Evolutionary conservation across 371 early-diverging fungal genomes (phyloP).

Genomic region (Apophysomyces trapeziformis): DNA sequence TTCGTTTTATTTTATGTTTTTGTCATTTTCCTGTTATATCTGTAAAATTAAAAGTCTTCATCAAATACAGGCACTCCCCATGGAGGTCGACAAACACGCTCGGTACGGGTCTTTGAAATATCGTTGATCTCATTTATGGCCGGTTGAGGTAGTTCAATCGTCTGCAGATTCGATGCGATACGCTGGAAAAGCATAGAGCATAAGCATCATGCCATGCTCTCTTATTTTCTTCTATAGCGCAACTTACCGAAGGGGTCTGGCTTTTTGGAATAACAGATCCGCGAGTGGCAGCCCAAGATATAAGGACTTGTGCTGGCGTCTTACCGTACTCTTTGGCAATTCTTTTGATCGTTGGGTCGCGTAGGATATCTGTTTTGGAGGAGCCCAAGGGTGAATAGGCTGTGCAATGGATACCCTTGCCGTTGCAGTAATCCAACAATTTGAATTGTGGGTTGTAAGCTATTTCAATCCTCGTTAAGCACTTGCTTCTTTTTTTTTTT

Average conservation of each 20-base stretch:
- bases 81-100: constrained; percentile 37
- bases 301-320: constrained; percentile 74
- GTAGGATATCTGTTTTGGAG: constrained; percentile 45
- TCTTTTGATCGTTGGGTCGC: constrained; percentile 50
- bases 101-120: constrained; percentile 37
- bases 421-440: constrained; percentile 57
- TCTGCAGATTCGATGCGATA: constrained; percentile 46
- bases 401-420: constrained; percentile 62
- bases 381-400: constrained; percentile 79
- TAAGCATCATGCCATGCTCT: no score
- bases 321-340: constrained; percentile 68
- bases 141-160: constrained; percentile 39
- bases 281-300: constrained; percentile 81
- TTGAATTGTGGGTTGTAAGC: constrained; percentile 70
- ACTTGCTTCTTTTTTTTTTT: no score
- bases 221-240: no score
- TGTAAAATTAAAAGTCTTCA: constrained; percentile 28
- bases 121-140: constrained; percentile 47
- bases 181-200: constrained; percentile 23
- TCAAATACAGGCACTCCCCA: constrained; percentile 54
- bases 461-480: background rate
- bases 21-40: background rate
- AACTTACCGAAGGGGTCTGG: constrained; percentile 46
- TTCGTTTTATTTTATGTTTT: background rate
- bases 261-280: constrained; percentile 60